Evolutionary conservation across 441 rosid genomes (phyloP).

Genomic region (Gossypium laxum): DNA sequence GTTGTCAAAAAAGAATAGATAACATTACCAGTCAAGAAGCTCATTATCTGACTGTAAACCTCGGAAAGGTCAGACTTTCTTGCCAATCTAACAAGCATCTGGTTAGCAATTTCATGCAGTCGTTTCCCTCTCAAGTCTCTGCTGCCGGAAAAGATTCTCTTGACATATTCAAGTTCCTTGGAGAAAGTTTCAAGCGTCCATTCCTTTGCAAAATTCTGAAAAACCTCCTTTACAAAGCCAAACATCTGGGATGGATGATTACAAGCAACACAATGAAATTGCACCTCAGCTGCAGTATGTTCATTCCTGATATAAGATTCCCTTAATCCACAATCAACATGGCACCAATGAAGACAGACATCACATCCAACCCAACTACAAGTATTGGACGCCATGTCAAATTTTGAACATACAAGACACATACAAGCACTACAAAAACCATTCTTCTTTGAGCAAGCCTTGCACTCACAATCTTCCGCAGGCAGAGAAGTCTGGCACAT

Average conservation of each 20-base stretch:
- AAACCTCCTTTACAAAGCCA: slow-evolving; percentile 96
- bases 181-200: slow-evolving; percentile 64
- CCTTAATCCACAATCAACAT: slow-evolving; percentile 77
- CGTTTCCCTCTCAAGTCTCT: slow-evolving; percentile 74
- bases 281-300: slow-evolving; percentile 64
- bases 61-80: slow-evolving; percentile 54
- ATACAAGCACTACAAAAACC: slow-evolving; percentile 93
- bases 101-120: slow-evolving; percentile 65
- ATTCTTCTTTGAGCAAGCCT: slow-evolving; percentile 66
- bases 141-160: slow-evolving; percentile 68
- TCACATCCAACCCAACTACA: slow-evolving; percentile 99
- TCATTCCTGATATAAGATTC: slow-evolving; percentile 79
- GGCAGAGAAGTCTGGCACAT: slow-evolving; percentile 59
- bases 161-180: slow-evolving; percentile 82
- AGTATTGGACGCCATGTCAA: slow-evolving; percentile 88
- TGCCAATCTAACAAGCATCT: slow-evolving; percentile 51
- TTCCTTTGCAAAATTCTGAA: slow-evolving; percentile 64
- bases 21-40: slow-evolving; percentile 61
- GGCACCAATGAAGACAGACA: slow-evolving; percentile 96
- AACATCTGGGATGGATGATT: slow-evolving; percentile 98
- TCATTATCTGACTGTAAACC: slow-evolving; percentile 44
- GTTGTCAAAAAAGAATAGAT: neutral
- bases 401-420: slow-evolving; percentile 91
- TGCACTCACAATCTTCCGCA: slow-evolving; percentile 60
- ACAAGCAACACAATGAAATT: slow-evolving; percentile 88